These are phyloP conservation scores for Liquidambar formosana DNA, from an alignment of 164 flowering plant genomes.

Conservation along the genomic window DNA sequence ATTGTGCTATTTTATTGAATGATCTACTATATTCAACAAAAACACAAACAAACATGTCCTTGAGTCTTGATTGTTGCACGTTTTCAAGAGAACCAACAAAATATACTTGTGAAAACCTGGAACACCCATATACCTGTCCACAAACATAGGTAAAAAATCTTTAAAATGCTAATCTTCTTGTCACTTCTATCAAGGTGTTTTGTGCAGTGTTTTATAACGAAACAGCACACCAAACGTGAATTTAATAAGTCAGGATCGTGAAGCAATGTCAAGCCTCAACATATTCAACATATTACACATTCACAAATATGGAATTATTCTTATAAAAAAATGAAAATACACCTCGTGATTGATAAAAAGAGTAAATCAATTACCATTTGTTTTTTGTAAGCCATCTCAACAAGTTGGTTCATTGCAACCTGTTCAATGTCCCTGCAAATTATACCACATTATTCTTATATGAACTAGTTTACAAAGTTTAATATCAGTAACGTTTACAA, in stretches of 20 bases:
- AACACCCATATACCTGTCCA: too few relatives aligned
- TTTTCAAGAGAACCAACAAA: too few relatives aligned
- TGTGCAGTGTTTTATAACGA: not conserved
- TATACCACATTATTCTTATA: not conserved
- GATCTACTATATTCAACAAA: not conserved
- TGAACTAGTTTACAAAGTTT: not conserved
- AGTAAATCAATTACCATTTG: slow-evolving; percentile 28
- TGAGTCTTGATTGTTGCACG: too few relatives aligned
- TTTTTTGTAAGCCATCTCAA: slow-evolving; percentile 40
- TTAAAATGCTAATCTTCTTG: too few relatives aligned
- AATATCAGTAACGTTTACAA: not conserved
- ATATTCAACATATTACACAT: not conserved
- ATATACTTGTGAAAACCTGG: too few relatives aligned
- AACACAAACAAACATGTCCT: not conserved
- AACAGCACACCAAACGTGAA: not conserved
- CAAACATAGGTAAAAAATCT: too few relatives aligned
- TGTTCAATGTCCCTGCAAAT: slow-evolving; percentile 37
- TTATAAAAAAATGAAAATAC: not conserved
- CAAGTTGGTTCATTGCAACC: slow-evolving; percentile 38
- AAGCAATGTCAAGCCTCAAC: not conserved
- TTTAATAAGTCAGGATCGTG: not conserved
- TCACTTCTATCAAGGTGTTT: too few relatives aligned
- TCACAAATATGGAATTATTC: not conserved
- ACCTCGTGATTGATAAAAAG: not conserved
- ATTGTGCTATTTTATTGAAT: too few relatives aligned